A percentile compares a stretch with the other conserved stretches of the same genome.
These are phyloP conservation scores for Apiospora aurea DNA, from an alignment of 2,329 filamentous ascomycete genomes.

Conservation along the genomic window DNA sequence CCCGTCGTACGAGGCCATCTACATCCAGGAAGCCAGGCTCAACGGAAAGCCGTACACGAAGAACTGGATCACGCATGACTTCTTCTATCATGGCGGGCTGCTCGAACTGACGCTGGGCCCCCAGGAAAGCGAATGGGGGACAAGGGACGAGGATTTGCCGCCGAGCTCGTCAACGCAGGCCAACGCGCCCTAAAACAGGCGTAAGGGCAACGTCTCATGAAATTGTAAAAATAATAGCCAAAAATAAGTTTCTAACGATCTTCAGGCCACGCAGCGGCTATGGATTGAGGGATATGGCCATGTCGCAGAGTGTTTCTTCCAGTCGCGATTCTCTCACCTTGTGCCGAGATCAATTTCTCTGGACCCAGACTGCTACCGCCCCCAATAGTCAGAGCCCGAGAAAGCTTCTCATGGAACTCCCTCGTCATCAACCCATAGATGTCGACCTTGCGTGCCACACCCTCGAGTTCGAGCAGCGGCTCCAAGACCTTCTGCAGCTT, in stretches of 20 bases:
- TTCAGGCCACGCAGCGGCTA: not conserved
- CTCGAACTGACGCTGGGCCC: constrained; percentile 65
- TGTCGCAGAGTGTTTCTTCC: not conserved
- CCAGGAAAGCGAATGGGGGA: constrained; percentile 66
- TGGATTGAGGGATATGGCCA: not conserved
- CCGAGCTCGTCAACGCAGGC: constrained; percentile 52
- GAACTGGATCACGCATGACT: constrained; percentile 71
- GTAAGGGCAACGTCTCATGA: not conserved
- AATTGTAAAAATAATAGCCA: not conserved
- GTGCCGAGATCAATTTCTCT: not conserved
- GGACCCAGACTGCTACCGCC: not conserved
- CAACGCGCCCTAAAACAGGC: not conserved
- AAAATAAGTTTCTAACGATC: not conserved
- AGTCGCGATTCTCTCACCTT: not conserved
- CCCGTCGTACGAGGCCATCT: constrained; percentile 52
- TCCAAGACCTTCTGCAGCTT: constrained; percentile 20
- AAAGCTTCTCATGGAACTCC: not conserved
- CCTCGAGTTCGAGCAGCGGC: constrained; percentile 12
- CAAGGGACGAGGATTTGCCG: constrained; percentile 61
- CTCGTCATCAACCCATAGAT: constrained; percentile 11
- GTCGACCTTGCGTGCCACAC: not conserved
- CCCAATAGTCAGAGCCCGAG: not conserved
- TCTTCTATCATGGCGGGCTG: constrained; percentile 65
- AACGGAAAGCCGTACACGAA: constrained; percentile 63
- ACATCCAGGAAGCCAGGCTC: constrained; percentile 66